phyloP scores from a whole-genome alignment of 2,329 filamentous ascomycete genomes.

The Ascochyta clinopodiicola region DNA sequence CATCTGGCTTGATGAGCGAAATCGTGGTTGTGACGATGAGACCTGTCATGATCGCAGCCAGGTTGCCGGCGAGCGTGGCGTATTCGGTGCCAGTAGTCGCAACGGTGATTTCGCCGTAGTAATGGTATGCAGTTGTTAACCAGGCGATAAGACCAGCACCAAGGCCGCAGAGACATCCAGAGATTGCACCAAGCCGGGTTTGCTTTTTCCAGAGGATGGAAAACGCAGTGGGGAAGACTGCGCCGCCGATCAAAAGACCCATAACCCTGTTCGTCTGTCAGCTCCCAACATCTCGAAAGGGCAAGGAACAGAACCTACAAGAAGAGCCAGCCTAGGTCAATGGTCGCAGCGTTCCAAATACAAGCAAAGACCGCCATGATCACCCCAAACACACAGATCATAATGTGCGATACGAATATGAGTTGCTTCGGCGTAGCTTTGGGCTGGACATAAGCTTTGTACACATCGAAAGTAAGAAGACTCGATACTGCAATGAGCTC shows the following conservation, averaged over 20 bases:
- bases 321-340: slow-evolving; percentile 53
- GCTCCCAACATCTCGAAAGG: background rate
- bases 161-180: slow-evolving; percentile 42
- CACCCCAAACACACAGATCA: slow-evolving; percentile 51
- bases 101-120: slow-evolving; percentile 50
- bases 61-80: slow-evolving; percentile 50
- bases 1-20: slow-evolving; percentile 45
- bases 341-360: slow-evolving; percentile 47
- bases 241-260: slow-evolving; percentile 52
- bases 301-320: slow-evolving; percentile 24
- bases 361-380: slow-evolving; percentile 50
- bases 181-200: slow-evolving; percentile 41
- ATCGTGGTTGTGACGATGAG: slow-evolving; percentile 44
- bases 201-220: slow-evolving; percentile 49
- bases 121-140: slow-evolving; percentile 44
- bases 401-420: slow-evolving; percentile 50
- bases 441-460: slow-evolving; percentile 52
- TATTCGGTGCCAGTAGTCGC: slow-evolving; percentile 48
- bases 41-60: slow-evolving; percentile 45
- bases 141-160: slow-evolving; percentile 47
- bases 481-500: slow-evolving; percentile 52
- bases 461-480: slow-evolving; percentile 53
- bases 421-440: slow-evolving; percentile 45
- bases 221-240: slow-evolving; percentile 50
- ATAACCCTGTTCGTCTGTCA: slow-evolving; percentile 39